Conservation (phyloP, 2,329 filamentous ascomycete species). For the Diaporthe sp. region DNA sequence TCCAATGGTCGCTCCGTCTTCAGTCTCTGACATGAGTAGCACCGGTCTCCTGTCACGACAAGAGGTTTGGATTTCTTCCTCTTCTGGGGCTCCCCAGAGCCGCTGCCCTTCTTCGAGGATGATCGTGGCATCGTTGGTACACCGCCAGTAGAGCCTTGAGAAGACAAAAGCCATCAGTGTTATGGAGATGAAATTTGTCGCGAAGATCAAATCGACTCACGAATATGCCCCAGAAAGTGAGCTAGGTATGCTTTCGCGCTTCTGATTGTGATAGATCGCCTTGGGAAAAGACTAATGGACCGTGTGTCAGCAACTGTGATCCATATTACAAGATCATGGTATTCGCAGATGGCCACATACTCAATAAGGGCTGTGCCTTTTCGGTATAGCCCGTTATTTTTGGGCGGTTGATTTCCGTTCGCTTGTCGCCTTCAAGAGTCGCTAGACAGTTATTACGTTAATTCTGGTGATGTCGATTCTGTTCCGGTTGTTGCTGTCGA, state of each 20-base stretch:
- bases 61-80: neutral
- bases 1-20: neutral
- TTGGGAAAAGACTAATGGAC: neutral
- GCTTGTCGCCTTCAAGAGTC: neutral
- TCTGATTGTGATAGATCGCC: neutral
- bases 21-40: neutral
- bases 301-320: neutral
- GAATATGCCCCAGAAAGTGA: neutral
- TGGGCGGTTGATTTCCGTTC: neutral
- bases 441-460: neutral
- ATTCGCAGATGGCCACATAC: neutral
- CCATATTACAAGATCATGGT: neutral
- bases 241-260: neutral
- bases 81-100: neutral
- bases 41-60: neutral
- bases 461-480: neutral
- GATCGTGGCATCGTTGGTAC: neutral
- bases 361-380: neutral
- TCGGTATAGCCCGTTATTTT: neutral
- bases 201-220: neutral
- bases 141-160: neutral
- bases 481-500: neutral
- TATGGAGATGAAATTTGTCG: neutral
- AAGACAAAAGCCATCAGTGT: neutral
- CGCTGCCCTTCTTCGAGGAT: neutral